Evolutionary conservation across 2,329 filamentous ascomycete species (phyloP), one percentile per base, ranked within the genome.

Genomic region (Dothideomycetes sp.): DNA sequence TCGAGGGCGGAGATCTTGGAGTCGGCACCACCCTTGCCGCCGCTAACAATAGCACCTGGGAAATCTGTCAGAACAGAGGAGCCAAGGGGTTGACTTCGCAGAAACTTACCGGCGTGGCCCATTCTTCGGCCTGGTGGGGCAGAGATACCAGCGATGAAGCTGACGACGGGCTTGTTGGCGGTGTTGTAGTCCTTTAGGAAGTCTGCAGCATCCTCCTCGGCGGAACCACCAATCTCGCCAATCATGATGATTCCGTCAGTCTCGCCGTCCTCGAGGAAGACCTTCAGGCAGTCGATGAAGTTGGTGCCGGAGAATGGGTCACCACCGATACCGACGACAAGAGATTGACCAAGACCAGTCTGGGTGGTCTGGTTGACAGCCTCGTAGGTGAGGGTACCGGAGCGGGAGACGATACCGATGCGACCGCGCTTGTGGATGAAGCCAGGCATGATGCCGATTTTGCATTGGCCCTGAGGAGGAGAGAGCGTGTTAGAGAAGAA

Each of bases 201-300:
- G 57, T 96, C 91, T 56, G 91, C 89, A 30, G 91, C 91, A 57
- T 98, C 91, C 72, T 98, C 91, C 72, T 98, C 91, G 44, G 91
- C 91, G 45, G 84, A 85, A 48, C 91, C 91, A 67, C 91, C 91
- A 62, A 98, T 96, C 73, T 96, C 91, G 61, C 91, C 91, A 63
- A 98, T 96, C 91, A 98, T 95, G 72, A 98, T 95, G 69, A 98
- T 95, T 61, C 91, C 91, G 62, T 98, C 91, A 30, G 91, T 98
- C 71, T 94, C 86, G 63, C 82, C 75, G 64, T 98, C 91, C 65
- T 93, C 74, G 55, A 94, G 78, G 79, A 98, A 98, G 61, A 96
- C 86, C 61, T 85, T 84, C 55, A 98, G 75, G 75, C 89, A 95
- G 77, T 98, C 91, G 68, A 98, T 96, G 74, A 96, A 98, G 78